Conservation (phyloP, 306 rosid genomes). For the Cucurbita ficifolia region DNA sequence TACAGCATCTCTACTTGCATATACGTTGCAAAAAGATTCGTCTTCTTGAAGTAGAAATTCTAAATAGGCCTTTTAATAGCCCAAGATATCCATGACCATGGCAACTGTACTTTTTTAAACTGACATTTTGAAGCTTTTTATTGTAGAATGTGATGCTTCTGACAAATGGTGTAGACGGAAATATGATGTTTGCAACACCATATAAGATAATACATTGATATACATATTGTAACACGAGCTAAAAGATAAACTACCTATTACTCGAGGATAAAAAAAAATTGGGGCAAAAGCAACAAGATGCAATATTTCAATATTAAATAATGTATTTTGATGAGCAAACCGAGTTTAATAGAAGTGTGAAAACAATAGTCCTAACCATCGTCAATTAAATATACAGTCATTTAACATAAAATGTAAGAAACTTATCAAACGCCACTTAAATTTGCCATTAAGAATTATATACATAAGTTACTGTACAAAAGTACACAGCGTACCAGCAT, state of each 20-base stretch:
- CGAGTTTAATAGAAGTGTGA: background rate
- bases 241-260: background rate
- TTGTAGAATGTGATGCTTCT: background rate
- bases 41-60: background rate
- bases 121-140: background rate
- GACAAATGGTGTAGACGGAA: background rate
- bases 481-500: constrained; percentile 53
- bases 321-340: background rate
- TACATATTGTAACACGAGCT: background rate
- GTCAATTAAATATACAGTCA: background rate
- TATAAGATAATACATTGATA: background rate
- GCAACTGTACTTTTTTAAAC: background rate
- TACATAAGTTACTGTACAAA: background rate
- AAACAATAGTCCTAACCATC: background rate
- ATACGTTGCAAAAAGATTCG: background rate
- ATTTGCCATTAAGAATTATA: background rate
- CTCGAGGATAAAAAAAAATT: background rate
- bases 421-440: background rate
- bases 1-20: no score
- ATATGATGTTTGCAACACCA: background rate
- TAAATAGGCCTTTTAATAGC: background rate
- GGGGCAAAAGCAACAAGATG: background rate
- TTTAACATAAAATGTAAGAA: background rate
- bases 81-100: background rate
- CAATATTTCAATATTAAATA: background rate